Conservation (phyloP, 1,139 yeast species). For the Diutina sp. region DNA sequence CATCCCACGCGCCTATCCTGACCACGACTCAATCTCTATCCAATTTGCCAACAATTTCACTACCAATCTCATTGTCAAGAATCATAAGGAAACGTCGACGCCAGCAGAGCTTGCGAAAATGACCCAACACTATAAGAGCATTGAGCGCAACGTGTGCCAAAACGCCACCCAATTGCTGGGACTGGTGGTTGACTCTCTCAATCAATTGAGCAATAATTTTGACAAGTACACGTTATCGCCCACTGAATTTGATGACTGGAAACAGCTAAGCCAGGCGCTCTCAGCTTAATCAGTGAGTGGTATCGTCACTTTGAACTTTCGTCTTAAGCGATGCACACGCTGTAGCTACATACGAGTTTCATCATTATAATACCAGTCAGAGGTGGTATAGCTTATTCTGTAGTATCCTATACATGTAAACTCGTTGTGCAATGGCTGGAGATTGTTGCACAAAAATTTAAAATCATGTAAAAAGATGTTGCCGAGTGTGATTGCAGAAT, state of each 20-base stretch:
- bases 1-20: constrained; percentile 7
- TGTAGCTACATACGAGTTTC: no score
- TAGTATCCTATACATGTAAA: no score
- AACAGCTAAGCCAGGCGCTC: neutral
- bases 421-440: no score
- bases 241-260: constrained; percentile 4
- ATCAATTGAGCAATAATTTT: constrained; percentile 6
- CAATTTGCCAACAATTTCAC: constrained; percentile 8
- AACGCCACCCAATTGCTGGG: constrained; percentile 4
- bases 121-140: constrained; percentile 5
- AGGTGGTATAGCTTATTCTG: no score
- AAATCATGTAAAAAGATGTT: no score
- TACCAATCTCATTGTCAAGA: constrained; percentile 7
- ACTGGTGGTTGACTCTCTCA: constrained; percentile 6
- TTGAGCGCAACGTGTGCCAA: constrained; percentile 6
- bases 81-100: constrained; percentile 5
- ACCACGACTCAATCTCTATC: constrained; percentile 3
- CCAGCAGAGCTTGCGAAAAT: constrained; percentile 4
- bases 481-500: no score
- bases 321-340: no score
- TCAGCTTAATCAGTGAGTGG: neutral
- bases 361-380: no score
- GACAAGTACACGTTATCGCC: constrained; percentile 3
- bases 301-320: no score
- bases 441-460: no score